Conservation (phyloP, 2,329 filamentous ascomycete species). For the Capronia americana region DNA sequence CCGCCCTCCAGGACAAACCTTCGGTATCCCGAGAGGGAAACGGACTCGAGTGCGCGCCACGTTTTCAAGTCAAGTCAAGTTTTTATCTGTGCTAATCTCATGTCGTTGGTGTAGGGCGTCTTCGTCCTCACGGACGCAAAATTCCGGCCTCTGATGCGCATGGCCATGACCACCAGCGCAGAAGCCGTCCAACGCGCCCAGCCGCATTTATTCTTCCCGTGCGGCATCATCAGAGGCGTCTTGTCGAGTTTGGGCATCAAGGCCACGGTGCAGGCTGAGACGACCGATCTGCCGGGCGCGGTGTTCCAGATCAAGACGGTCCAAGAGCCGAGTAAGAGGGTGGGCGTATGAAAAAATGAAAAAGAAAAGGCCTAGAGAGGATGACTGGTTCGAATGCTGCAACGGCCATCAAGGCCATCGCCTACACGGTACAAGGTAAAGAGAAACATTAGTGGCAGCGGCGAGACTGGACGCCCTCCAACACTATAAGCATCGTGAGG, state of each 20-base stretch:
- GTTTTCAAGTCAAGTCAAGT: neutral
- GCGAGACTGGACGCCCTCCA: neutral
- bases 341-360: neutral
- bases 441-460: neutral
- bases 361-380: neutral
- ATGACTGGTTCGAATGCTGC: neutral
- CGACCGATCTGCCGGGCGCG: conserved; percentile 81
- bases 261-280: conserved; percentile 90
- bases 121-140: conserved; percentile 94
- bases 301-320: conserved; percentile 93
- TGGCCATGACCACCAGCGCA: conserved; percentile 81
- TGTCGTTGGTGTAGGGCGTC: conserved; percentile 67
- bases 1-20: too few species aligned
- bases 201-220: conserved; percentile 86
- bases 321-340: conserved; percentile 28
- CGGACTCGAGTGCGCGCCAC: neutral
- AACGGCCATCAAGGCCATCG: neutral
- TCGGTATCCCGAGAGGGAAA: neutral
- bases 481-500: neutral
- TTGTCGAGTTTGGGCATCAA: conserved; percentile 89
- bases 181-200: conserved; percentile 78
- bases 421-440: neutral
- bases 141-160: conserved; percentile 85
- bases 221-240: conserved; percentile 89
- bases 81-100: neutral